A percentile compares a stretch with the other conserved stretches of the same genome.
These are phyloP conservation scores for Oryza glumipatula DNA, from an alignment of 176 grass and related monocot species.

Conservation along the genomic window DNA sequence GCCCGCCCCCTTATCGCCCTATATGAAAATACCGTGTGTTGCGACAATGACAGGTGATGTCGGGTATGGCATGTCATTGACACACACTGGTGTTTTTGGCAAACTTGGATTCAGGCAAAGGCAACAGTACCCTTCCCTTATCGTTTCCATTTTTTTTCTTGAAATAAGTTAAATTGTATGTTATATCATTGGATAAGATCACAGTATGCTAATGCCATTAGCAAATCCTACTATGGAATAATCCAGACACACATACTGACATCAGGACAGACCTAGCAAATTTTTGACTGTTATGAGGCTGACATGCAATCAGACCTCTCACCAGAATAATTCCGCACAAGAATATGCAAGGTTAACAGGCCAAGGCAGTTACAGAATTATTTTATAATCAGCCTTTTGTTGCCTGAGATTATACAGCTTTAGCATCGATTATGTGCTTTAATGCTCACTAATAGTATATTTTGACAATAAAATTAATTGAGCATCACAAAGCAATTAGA, in stretches of 20 bases:
- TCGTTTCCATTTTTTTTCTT: not conserved
- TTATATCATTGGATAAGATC: not conserved
- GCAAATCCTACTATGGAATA: not conserved
- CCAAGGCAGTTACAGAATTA: not conserved
- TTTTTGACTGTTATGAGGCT: not conserved
- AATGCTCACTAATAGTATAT: not conserved
- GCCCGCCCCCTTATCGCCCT: too few relatives aligned
- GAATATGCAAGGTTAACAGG: not conserved
- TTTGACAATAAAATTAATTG: slow-evolving; percentile 2
- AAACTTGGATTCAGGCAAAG: not conserved
- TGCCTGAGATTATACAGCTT: slow-evolving; percentile 3
- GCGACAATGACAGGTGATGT: not conserved
- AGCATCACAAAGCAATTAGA: not conserved
- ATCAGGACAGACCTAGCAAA: not conserved
- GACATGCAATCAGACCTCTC: not conserved
- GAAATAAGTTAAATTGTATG: slow-evolving; percentile 9
- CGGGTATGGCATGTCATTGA: not conserved
- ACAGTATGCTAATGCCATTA: not conserved
- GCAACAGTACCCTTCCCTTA: not conserved
- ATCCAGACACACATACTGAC: not conserved
- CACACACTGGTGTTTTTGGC: not conserved
- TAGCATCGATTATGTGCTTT: not conserved
- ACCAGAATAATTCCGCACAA: not conserved
- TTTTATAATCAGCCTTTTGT: slow-evolving; percentile 1
- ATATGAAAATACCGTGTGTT: too few relatives aligned